These are phyloP conservation scores for Microglena sp. DNA, from an alignment of 139 green algal genomes.

Conservation along the genomic window DNA sequence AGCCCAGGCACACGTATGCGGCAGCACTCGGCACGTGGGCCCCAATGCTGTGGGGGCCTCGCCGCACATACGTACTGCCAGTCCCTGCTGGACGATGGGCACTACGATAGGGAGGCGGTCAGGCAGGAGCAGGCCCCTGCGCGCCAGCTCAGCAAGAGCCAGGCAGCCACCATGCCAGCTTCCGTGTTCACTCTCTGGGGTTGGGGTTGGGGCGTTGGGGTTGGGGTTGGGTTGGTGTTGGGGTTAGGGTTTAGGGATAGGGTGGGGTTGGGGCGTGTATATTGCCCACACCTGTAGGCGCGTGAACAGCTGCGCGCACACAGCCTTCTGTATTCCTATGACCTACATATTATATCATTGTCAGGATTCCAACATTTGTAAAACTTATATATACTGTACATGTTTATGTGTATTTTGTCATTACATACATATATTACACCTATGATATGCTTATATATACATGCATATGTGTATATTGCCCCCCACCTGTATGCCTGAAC, in stretches of 20 bases:
- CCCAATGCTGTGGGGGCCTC: slow-evolving; percentile 81
- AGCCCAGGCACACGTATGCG: slow-evolving; percentile 94
- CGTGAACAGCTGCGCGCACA: not conserved
- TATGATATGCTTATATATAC: too few relatives aligned
- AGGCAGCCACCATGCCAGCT: slow-evolving; percentile 94
- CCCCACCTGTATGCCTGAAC: too few relatives aligned
- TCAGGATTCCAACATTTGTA: too few relatives aligned
- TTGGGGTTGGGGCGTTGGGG: not conserved
- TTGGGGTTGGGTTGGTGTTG: too few relatives aligned
- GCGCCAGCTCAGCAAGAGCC: slow-evolving; percentile 87
- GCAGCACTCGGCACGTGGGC: slow-evolving; percentile 91
- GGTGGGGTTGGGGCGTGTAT: not conserved
- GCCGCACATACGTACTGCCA: slow-evolving; percentile 48
- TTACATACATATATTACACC: too few relatives aligned
- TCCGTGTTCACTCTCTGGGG: slow-evolving; percentile 53
- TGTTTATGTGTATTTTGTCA: too few relatives aligned
- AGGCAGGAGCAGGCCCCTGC: slow-evolving; percentile 78
- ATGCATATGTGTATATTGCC: too few relatives aligned
- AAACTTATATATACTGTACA: too few relatives aligned
- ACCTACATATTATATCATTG: too few relatives aligned
- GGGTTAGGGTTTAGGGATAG: not conserved
- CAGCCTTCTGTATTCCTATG: not conserved
- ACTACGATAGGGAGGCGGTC: slow-evolving; percentile 42
- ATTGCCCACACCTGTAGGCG: not conserved
- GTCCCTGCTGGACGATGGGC: slow-evolving; percentile 10